These are phyloP conservation scores for Aquilaria yunnanensis DNA, from an alignment of 345 rosid species.

Conservation along the genomic window DNA sequence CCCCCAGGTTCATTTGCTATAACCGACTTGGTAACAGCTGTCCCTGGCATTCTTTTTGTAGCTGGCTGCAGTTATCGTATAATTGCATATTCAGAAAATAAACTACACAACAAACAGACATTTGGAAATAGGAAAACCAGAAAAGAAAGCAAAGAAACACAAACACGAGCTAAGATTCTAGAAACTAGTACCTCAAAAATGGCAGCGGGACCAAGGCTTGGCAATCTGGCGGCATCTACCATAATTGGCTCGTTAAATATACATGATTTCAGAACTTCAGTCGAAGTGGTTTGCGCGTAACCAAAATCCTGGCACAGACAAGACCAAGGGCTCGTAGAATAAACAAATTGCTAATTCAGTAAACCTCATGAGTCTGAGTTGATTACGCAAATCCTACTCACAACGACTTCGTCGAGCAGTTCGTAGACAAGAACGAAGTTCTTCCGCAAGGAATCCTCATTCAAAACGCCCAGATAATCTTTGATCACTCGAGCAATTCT, in stretches of 20 bases:
- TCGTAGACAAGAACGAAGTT: conserved; percentile 95
- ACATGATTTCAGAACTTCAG: conserved; percentile 88
- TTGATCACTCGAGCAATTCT: conserved; percentile 95
- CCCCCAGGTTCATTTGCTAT: conserved; percentile 97
- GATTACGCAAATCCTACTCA: conserved; percentile 32
- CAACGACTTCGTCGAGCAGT: conserved; percentile 95
- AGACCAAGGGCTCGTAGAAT: no score
- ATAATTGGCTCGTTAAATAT: conserved; percentile 94
- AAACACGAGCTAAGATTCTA: background rate
- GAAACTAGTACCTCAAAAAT: conserved; percentile 61
- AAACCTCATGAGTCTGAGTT: no score
- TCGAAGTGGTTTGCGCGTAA: conserved; percentile 94
- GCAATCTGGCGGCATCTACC: conserved; percentile 74
- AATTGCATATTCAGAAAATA: no score
- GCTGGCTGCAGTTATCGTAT: conserved; percentile 55
- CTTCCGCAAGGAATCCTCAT: conserved; percentile 89
- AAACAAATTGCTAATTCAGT: no score
- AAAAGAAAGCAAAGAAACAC: no score
- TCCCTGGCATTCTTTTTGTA: conserved; percentile 93
- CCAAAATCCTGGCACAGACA: conserved; percentile 70
- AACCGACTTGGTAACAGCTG: conserved; percentile 97
- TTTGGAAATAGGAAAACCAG: no score
- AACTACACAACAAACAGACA: no score
- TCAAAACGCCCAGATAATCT: conserved; percentile 92
- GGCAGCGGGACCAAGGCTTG: conserved; percentile 87